Evolutionary conservation across 2,329 filamentous ascomycete genomes (phyloP).

Genomic region (Verticillium zaregamsianum): DNA sequence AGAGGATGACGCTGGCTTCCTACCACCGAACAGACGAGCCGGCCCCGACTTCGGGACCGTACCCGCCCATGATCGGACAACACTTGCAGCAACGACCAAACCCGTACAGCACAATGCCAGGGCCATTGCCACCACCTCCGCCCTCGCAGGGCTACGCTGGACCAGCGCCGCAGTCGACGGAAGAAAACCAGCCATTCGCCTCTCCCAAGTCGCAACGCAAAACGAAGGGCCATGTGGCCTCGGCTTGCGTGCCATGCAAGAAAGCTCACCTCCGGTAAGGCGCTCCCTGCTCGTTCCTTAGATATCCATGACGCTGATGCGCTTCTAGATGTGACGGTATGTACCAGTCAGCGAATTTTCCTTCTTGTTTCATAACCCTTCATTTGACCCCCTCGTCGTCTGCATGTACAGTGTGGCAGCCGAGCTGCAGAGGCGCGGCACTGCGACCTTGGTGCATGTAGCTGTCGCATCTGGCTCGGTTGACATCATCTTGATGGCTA

Average conservation of each 20-base stretch:
- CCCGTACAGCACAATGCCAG: conserved; percentile 17
- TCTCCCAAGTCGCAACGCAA: conserved; percentile 62
- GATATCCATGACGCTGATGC: conserved; percentile 6
- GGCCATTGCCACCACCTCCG: conserved; percentile 25
- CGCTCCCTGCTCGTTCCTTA: not conserved
- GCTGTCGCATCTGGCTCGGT: conserved; percentile 16
- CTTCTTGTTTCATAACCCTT: conserved; percentile 1
- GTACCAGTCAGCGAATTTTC: conserved; percentile 25
- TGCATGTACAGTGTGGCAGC: not conserved
- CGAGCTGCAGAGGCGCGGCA: conserved; percentile 13
- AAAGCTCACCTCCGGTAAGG: conserved; percentile 70
- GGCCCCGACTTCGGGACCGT: conserved; percentile 24
- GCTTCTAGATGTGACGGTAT: conserved; percentile 57
- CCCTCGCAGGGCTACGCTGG: conserved; percentile 20
- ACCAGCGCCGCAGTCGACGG: conserved; percentile 20
- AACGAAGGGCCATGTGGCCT: conserved; percentile 78
- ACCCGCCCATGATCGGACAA: conserved; percentile 10
- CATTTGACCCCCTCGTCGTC: not conserved
- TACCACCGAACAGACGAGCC: conserved; percentile 34
- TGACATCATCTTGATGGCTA: conserved; percentile 19
- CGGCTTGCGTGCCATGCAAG: conserved; percentile 82
- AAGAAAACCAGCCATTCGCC: conserved; percentile 43
- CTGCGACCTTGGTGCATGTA: conserved; percentile 14
- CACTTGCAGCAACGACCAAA: conserved; percentile 13
- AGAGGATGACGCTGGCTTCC: conserved; percentile 31